These are phyloP conservation scores for Conticribra guillardii DNA, from an alignment of 108 stramenopile species.

Conservation along the genomic window DNA sequence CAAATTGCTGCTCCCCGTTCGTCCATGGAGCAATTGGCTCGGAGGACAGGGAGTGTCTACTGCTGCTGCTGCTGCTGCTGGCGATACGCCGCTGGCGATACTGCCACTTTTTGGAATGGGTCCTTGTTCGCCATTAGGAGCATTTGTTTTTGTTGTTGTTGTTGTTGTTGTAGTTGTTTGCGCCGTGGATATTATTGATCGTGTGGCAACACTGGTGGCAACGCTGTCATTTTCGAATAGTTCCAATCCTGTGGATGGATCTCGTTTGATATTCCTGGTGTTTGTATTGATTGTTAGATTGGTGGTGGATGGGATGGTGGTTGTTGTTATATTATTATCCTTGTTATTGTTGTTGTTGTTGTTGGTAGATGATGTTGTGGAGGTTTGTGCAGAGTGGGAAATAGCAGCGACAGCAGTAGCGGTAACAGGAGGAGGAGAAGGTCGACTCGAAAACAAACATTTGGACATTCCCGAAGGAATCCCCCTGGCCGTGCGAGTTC, in stretches of 20 bases:
- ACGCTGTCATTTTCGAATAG: neutral
- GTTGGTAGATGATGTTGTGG: neutral
- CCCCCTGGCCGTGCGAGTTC: slow-evolving; percentile 22
- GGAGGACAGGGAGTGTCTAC: neutral
- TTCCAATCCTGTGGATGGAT: neutral
- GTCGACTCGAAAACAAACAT: slow-evolving; percentile 1
- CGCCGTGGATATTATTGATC: neutral
- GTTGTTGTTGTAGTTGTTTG: neutral
- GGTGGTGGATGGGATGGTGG: too few relatives aligned
- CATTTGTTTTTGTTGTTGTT: too few relatives aligned
- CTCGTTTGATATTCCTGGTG: neutral
- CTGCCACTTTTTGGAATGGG: too few relatives aligned
- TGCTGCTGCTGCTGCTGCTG: too few relatives aligned
- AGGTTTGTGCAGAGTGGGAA: neutral
- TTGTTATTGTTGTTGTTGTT: neutral
- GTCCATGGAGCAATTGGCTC: neutral
- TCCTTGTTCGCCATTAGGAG: too few relatives aligned
- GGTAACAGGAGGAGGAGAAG: neutral
- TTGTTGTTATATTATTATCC: too few relatives aligned
- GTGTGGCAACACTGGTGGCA: neutral
- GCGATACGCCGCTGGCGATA: too few relatives aligned
- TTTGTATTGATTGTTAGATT: neutral
- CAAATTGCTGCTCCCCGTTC: neutral
- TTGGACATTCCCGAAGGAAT: slow-evolving; percentile 25
- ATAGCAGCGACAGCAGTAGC: neutral